Evolutionary conservation across 495 filamentous ascomycete genomes (phyloP), one percentile per base, ranked within the genome.

Genomic region (Penicillium crystallinum): DNA sequence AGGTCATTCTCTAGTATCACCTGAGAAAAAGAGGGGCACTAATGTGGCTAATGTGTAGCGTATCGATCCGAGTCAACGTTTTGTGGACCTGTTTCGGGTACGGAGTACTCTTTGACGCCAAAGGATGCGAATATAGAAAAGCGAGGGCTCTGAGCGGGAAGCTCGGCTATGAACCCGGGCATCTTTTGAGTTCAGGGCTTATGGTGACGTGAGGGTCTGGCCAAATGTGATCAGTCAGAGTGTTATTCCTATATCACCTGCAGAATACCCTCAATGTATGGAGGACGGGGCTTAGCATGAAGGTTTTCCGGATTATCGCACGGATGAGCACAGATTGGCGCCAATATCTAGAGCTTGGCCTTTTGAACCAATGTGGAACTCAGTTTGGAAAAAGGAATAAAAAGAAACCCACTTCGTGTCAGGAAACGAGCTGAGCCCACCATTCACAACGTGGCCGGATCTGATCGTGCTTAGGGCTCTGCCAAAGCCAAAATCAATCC

Each of bases 401-500:
- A 52, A 40, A 48, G 37, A 12, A 53, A 7, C 17, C 42, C 41
- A 42, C 38, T 51, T 51, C 37, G 54, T 52, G 30, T 49, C 39
- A 55, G 49, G 57, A 63, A 65, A 58, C 40, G 59, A 57, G 62
- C 52, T 61, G 50, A 56, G 62, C 56, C 59, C 61, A 59, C 62
- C 62, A 65, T 61, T 65, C 55, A 64, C 57, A 66, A 65, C 63
- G 63, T 65, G 63, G 62, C 59, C 59, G 52, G 62, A 65, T 65
- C 63, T 61, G 60, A 66, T 66, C 63, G 49, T 64, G 55, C 53
- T 63, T 64, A 66, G 60, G 56, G 59, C 62, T 54, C 54, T 61
- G 58, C 61, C 58, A 57, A 62, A 58, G 38, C 29, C 56, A 49
- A 56, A 46, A 52, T 27, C 39, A 27, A 36, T 2, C 40, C 48